Evolutionary conservation across 169 alveolate genomes (phyloP).

Genomic region (Perkinsus olseni): DNA sequence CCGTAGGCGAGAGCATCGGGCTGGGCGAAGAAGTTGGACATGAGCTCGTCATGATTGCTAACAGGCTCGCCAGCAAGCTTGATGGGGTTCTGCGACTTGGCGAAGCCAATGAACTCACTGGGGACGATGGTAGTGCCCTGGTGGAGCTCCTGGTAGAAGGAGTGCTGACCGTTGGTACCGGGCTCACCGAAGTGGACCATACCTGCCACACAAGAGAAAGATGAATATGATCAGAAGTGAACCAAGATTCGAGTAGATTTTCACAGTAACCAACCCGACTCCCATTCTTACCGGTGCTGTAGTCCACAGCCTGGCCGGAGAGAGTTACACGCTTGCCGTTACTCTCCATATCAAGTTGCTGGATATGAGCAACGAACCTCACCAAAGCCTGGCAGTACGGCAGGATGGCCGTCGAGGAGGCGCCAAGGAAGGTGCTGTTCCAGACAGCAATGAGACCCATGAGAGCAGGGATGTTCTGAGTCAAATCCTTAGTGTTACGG

Average conservation of each 20-base stretch:
- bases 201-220: too few relatives aligned
- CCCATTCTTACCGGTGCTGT: not conserved
- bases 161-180: constrained; percentile 97
- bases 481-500: constrained; percentile 44
- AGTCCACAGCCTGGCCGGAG: not conserved
- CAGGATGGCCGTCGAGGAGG: constrained; percentile 83
- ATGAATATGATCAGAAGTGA: too few relatives aligned
- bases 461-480: constrained; percentile 82
- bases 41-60: constrained; percentile 87
- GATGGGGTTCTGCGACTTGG: constrained; percentile 75
- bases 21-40: constrained; percentile 97
- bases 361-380: constrained; percentile 89
- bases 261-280: constrained; percentile 6
- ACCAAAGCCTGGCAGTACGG: constrained; percentile 89
- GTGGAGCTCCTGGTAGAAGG: constrained; percentile 93
- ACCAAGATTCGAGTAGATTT: too few relatives aligned
- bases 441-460: constrained; percentile 91
- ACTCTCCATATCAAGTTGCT: constrained; percentile 96
- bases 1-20: constrained; percentile 98
- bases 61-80: constrained; percentile 36
- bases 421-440: constrained; percentile 76
- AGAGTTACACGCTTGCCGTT: constrained; percentile 71
- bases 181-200: constrained; percentile 99
- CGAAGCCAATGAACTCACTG: constrained; percentile 94
- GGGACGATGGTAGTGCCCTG: constrained; percentile 89